phyloP scores from a whole-genome alignment of 2,329 filamentous ascomycete species.

The Aphanoascus verrucosus region DNA sequence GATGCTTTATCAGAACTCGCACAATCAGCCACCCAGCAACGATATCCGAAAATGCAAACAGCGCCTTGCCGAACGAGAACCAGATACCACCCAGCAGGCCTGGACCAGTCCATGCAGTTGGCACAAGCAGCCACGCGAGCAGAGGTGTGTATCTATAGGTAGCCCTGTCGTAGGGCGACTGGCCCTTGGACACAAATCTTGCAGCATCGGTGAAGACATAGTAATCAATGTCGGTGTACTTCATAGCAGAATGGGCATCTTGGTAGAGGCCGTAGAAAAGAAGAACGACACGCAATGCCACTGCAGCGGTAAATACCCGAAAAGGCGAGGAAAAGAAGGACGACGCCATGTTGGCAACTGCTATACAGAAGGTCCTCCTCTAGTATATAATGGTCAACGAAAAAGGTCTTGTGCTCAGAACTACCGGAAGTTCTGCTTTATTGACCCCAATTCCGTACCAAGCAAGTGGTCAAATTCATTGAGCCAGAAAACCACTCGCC shows the following conservation, averaged over 20 bases:
- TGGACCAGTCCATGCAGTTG: conserved; percentile 51
- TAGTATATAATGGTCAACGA: neutral
- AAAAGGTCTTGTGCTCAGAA: neutral
- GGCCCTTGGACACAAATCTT: conserved; percentile 56
- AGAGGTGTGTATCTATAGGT: conserved; percentile 96
- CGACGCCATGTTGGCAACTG: neutral
- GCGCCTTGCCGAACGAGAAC: conserved; percentile 76
- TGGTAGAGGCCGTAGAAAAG: conserved; percentile 86
- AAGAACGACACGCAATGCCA: conserved; percentile 59
- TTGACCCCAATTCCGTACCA: neutral
- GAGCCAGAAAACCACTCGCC: neutral
- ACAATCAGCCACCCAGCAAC: conserved; percentile 71
- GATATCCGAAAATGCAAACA: conserved; percentile 77
- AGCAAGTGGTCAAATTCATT: no score
- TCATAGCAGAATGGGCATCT: conserved; percentile 80
- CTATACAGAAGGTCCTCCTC: no score
- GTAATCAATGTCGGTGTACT: conserved; percentile 99
- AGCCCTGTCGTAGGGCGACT: conserved; percentile 74
- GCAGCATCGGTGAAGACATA: conserved; percentile 94
- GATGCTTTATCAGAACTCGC: conserved; percentile 40
- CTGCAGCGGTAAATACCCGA: conserved; percentile 28
- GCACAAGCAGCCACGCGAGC: conserved; percentile 79
- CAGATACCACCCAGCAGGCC: conserved; percentile 36
- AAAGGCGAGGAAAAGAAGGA: conserved; percentile 26
- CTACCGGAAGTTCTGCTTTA: neutral